A percentile compares a stretch with the other conserved stretches of the same genome.
Evolutionary conservation across 768 basidiomycete genomes (phyloP).

Genomic region (Panellus pusillus): DNA sequence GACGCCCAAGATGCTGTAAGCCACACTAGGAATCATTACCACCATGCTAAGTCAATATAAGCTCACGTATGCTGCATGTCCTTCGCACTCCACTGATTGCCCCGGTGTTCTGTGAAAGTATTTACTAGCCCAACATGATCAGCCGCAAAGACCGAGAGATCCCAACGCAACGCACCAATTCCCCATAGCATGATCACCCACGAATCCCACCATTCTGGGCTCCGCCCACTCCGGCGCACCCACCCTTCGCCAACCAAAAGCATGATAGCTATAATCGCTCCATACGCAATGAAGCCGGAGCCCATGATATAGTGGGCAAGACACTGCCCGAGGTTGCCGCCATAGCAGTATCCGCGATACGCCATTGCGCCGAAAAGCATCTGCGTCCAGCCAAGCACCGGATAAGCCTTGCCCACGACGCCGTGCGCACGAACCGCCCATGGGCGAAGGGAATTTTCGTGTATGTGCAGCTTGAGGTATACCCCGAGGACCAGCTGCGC

Average conservation of each 20-base stretch:
- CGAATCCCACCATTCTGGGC: slow-evolving; percentile 87
- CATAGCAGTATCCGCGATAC: slow-evolving; percentile 76
- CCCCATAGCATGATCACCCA: slow-evolving; percentile 64
- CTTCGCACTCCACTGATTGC: slow-evolving; percentile 79
- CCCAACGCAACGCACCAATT: slow-evolving; percentile 43
- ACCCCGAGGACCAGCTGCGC: slow-evolving; percentile 73
- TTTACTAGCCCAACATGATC: slow-evolving; percentile 56
- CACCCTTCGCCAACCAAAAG: slow-evolving; percentile 77
- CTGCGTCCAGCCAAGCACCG: slow-evolving; percentile 85
- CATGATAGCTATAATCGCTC: slow-evolving; percentile 75
- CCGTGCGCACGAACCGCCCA: slow-evolving; percentile 72
- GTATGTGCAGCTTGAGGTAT: slow-evolving; percentile 90
- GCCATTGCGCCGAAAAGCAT: slow-evolving; percentile 84
- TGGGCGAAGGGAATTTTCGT: slow-evolving; percentile 73
- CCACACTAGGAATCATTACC: neutral
- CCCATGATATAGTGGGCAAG: slow-evolving; percentile 90
- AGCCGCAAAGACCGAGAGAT: neutral
- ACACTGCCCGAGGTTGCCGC: slow-evolving; percentile 80
- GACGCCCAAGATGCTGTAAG: slow-evolving; percentile 64
- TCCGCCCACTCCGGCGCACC: slow-evolving; percentile 66
- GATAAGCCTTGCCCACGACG: slow-evolving; percentile 80
- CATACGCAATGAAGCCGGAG: slow-evolving; percentile 88
- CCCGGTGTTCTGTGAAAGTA: slow-evolving; percentile 91
- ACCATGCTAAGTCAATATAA: neutral
- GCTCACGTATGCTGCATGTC: slow-evolving; percentile 94